Base-by-base conservation (phyloP, 345 rosid genomes). In the Xanthoceras sorbifolium region DNA sequence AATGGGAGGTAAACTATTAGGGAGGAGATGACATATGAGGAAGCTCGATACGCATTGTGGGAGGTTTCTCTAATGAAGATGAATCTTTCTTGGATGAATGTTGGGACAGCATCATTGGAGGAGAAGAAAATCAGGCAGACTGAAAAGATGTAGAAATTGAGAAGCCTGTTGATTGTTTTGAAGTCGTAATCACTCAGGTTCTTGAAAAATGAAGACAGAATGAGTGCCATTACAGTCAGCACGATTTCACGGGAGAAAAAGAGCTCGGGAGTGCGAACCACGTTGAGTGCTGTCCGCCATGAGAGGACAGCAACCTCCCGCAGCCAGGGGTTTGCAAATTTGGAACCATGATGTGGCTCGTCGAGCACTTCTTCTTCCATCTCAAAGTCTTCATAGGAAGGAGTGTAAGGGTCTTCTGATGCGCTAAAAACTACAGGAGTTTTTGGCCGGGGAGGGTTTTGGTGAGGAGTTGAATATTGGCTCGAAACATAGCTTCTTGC, bases 1-100 rank as follows among this genome's bases (percentile, higher is more conserved):
- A 90, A 89, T 1, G 92, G 88, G 69, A 90, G 92, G 52, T 90
- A 89, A 32, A 87, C 89, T 4, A 90, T 48, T 15, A 89, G 87
- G 25, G 94, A 84, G 14, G 91, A 86, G 71, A 87, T 65, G 64
- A 90, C 90, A 23, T 86, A 90, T 9, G 94, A 86, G 1, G 94
- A 90, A 65, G 94, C 89, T 1, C 92, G 87, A 73, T 90, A 90
- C 0, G 94, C 86, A 1, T 90, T 91, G 82, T 89, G 90, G 74
- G 94, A 83, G 0, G 90, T 91, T 75, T 91, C 92, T 59, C 88
- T 74, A 32, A 89, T 89, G 89, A 89, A 89, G 85, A 90, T 89
- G 87, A 86, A 90, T 22, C 91, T 76, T 76, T 89, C 92, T 61
- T 90, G 92, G 77, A 91, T 89, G 84, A 89, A 91, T 23, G 88